Evolutionary conservation across 2,329 filamentous ascomycete genomes (phyloP), one percentile per base, ranked within the genome.

Genomic region (Fusarium decemcellulare): DNA sequence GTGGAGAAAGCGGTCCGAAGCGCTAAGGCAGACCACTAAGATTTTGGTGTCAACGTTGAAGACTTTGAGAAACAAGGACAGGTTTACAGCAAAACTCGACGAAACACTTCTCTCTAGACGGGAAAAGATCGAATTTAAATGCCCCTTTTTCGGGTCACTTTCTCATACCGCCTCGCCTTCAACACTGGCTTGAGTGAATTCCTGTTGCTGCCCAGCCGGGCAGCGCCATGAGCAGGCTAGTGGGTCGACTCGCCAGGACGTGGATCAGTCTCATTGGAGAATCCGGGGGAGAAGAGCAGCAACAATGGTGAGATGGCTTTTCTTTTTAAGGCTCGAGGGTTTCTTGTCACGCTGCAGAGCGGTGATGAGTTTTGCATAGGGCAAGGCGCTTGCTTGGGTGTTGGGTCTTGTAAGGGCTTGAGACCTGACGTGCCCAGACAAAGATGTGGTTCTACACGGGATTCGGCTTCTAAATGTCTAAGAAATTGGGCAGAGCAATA

Each of bases 211-310:
- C 76, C 74, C 73, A 72, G 75, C 23, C 68, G 56, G 52, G 32
- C 46, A 48, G 34, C 47, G 23, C 23, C 23, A 23, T 23, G 23
- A 23, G 23, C 23, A 18, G n/a, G 47, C 42, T 58, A 47, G 66
- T 65, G 72, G 64, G 59, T 55, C 47, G 56, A 48, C 47, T n/a
- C 16, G n/a, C 32, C 63, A 27, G 67, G 74, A 77, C 75, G 76
- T 77, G 73, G 72, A 72, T 72, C 53, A 47, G 65, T 70, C 63
- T 66, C 37, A 78, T 78, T 78, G 72, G 71, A 74, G 69, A 44
- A 52, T 42, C 40, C 16, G 29, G n/a, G 48, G n/a, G 44, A 40
- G 39, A 50, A 44, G 40, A 55, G 50, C 54, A 62, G 59, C 55
- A 44, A 66, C 40, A 63, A 65, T 63, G 70, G 63, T 53, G 63